Conservation (phyloP, 2,329 filamentous ascomycete species). For the Hymenoscyphus infarciens region DNA sequence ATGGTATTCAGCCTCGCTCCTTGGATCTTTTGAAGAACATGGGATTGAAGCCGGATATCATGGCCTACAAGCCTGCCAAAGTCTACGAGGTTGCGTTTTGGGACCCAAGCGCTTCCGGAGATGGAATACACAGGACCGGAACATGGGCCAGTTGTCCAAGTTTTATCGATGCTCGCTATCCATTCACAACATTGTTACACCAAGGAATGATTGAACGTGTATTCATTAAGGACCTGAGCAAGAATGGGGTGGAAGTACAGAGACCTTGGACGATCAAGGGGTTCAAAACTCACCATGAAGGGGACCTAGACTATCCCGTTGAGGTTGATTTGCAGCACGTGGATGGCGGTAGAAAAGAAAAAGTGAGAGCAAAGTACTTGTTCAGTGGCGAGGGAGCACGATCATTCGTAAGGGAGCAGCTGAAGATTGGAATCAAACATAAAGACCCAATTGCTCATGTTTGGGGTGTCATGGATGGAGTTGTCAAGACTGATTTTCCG, state of each 20-base stretch:
- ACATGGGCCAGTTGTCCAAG: conserved; percentile 85
- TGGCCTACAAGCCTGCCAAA: conserved; percentile 81
- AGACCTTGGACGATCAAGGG: conserved; percentile 62
- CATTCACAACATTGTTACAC: conserved; percentile 67
- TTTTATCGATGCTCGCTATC: conserved; percentile 72
- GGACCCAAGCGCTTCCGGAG: conserved; percentile 55
- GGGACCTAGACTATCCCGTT: conserved; percentile 68
- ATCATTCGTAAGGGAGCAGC: conserved; percentile 60
- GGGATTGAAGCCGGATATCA: conserved; percentile 82
- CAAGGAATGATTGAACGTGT: conserved; percentile 69
- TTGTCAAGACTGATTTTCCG: conserved; percentile 69
- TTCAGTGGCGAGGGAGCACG: conserved; percentile 69
- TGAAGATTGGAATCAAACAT: conserved; percentile 68
- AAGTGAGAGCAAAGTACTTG: conserved; percentile 63
- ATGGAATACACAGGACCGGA: conserved; percentile 61
- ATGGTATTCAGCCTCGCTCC: conserved; percentile 88
- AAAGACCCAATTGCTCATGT: conserved; percentile 68
- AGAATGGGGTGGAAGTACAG: conserved; percentile 58
- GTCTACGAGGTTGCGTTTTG: conserved; percentile 77
- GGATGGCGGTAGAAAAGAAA: conserved; percentile 71
- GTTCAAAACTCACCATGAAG: conserved; percentile 56
- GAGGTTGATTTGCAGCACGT: conserved; percentile 73
- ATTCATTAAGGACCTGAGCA: conserved; percentile 62
- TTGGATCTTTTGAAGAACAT: conserved; percentile 84
- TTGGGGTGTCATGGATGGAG: conserved; percentile 74